These are phyloP conservation scores for Pichia sp. DNA, from an alignment of 1,139 yeast genomes.

Conservation along the genomic window DNA sequence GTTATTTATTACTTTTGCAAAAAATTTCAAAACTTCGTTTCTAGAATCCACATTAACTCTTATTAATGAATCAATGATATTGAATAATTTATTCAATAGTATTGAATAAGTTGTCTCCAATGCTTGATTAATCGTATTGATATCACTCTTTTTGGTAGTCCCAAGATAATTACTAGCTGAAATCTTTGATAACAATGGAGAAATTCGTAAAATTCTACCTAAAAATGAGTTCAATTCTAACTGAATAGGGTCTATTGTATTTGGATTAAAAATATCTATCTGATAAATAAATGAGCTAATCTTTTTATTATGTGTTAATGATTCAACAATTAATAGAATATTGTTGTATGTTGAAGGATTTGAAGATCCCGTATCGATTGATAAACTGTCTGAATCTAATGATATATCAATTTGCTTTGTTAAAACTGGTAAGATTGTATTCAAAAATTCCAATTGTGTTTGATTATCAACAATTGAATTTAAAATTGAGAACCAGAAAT, in stretches of 20 bases:
- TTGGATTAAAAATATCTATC: conserved; percentile 49
- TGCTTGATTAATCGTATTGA: conserved; percentile 46
- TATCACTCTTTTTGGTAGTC: conserved; percentile 36
- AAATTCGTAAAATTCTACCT: conserved; percentile 71
- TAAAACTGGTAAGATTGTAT: conserved; percentile 47
- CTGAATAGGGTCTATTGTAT: conserved; percentile 37
- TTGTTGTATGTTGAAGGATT: conserved; percentile 37
- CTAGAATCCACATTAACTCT: conserved; percentile 68
- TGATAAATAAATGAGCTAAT: conserved; percentile 58
- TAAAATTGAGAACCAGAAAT: conserved; percentile 54
- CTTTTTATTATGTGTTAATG: conserved; percentile 52
- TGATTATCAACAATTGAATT: conserved; percentile 62
- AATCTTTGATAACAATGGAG: conserved; percentile 57
- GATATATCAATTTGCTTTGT: conserved; percentile 21
- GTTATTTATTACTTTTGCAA: conserved; percentile 63
- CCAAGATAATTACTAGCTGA: conserved; percentile 43
- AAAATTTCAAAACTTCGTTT: conserved; percentile 53
- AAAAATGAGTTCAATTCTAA: conserved; percentile 58
- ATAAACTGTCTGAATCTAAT: conserved; percentile 34
- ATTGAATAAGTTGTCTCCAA: conserved; percentile 55
- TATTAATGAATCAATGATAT: conserved; percentile 65
- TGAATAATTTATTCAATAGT: conserved; percentile 54
- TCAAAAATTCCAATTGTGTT: conserved; percentile 51
- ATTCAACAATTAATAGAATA: conserved; percentile 49
- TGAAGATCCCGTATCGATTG: conserved; percentile 34